A percentile compares a stretch with the other conserved stretches of the same genome.
Conservation (phyloP, 306 rosid genomes). For the Nissolia schottii region DNA sequence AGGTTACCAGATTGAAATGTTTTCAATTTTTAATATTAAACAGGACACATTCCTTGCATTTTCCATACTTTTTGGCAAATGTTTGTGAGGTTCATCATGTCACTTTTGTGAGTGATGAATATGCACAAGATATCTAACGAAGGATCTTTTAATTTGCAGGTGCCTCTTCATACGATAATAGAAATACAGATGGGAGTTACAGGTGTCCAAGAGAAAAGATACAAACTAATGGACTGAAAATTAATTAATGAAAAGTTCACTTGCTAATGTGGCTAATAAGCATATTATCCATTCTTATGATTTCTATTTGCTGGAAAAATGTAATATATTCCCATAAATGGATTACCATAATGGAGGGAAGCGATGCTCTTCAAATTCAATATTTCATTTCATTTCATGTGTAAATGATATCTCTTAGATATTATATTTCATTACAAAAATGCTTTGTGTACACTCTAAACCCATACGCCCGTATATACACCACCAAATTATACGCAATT, state of each 20-base stretch:
- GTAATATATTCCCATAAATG: slow-evolving; percentile 31
- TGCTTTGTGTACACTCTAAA: too few species aligned
- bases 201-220: slow-evolving; percentile 95
- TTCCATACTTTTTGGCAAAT: neutral
- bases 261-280: slow-evolving; percentile 17
- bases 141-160: slow-evolving; percentile 45
- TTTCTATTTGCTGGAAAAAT: slow-evolving; percentile 36
- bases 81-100: neutral
- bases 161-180: slow-evolving; percentile 94
- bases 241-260: slow-evolving; percentile 4
- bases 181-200: slow-evolving; percentile 99
- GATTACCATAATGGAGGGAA: slow-evolving; percentile 24
- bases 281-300: slow-evolving; percentile 34
- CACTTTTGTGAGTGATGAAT: slow-evolving; percentile 1
- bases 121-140: neutral
- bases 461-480: too few species aligned
- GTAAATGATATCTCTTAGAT: slow-evolving; percentile 12
- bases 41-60: neutral
- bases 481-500: too few species aligned
- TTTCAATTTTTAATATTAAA: too few species aligned
- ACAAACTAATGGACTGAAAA: slow-evolving; percentile 88
- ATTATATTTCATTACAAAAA: neutral
- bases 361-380: slow-evolving; percentile 16
- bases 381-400: slow-evolving; percentile 20
- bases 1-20: too few species aligned